phyloP scores from a whole-genome alignment of 73 alveolate species.

The Tetrahymena elliotti region DNA sequence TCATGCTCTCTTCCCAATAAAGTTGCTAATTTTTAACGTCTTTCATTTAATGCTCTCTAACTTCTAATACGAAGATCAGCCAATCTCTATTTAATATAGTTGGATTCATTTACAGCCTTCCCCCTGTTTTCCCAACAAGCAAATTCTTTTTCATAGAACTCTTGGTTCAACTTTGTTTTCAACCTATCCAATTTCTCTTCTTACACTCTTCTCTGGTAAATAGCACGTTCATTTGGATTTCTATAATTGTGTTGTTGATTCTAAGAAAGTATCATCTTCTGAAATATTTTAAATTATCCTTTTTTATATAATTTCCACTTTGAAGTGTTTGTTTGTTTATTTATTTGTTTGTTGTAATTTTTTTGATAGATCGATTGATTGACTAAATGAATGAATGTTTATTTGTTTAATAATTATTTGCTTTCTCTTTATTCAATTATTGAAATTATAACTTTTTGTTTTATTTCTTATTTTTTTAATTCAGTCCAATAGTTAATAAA shows the following conservation, averaged over 20 bases:
- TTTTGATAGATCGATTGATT: too few relatives aligned
- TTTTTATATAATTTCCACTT: not conserved
- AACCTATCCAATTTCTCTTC: not conserved
- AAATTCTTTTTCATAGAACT: constrained; percentile 20
- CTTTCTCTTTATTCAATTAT: not conserved
- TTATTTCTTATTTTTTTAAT: not conserved
- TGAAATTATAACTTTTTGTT: not conserved
- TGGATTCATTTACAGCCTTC: constrained; percentile 7
- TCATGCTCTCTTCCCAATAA: constrained; percentile 19
- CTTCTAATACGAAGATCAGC: not conserved
- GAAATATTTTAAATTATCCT: not conserved
- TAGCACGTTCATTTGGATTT: not conserved
- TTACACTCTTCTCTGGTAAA: not conserved
- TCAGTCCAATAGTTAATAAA: not conserved
- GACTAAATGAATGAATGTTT: not conserved
- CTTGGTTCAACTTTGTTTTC: constrained; percentile 15
- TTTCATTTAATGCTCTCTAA: constrained; percentile 11
- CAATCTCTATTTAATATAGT: constrained; percentile 22
- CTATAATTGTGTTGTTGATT: not conserved
- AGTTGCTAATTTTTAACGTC: constrained; percentile 14
- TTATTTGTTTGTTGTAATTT: not conserved
- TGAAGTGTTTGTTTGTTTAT: not conserved
- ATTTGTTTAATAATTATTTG: not conserved
- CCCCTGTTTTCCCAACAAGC: constrained; percentile 43
- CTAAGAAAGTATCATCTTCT: not conserved